Evolutionary conservation across 495 filamentous ascomycete genomes (phyloP).

Genomic region (Aspergillus nidulans): DNA sequence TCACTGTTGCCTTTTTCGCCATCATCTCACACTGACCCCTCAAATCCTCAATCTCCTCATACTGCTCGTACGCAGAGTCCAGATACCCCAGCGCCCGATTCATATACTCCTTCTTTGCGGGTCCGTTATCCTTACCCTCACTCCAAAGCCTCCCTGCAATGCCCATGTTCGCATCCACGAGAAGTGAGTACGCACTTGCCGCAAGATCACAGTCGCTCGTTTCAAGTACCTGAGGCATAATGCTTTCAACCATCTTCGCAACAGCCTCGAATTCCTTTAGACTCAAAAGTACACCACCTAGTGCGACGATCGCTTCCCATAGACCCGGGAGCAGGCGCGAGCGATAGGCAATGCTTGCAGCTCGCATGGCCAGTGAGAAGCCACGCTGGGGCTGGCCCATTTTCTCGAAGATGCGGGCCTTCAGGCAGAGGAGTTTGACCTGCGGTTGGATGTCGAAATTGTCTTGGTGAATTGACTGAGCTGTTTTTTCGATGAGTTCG

Average conservation of each 20-base stretch:
- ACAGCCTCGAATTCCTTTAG: slow-evolving; percentile 74
- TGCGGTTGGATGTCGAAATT: slow-evolving; percentile 71
- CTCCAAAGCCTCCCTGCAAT: slow-evolving; percentile 56
- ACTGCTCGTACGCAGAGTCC: slow-evolving; percentile 64
- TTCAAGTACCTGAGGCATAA: slow-evolving; percentile 81
- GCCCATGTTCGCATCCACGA: slow-evolving; percentile 82
- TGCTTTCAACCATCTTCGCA: slow-evolving; percentile 59
- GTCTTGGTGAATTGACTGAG: slow-evolving; percentile 60
- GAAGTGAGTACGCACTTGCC: slow-evolving; percentile 65
- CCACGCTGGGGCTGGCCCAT: slow-evolving; percentile 72
- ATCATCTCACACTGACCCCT: slow-evolving; percentile 75
- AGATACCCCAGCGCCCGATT: slow-evolving; percentile 62
- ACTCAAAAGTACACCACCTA: slow-evolving; percentile 65
- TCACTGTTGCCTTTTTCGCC: slow-evolving; percentile 79
- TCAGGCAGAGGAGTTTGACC: slow-evolving; percentile 69
- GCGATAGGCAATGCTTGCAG: slow-evolving; percentile 70
- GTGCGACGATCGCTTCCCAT: slow-evolving; percentile 69
- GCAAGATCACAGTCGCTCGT: slow-evolving; percentile 60
- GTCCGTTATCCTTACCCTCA: slow-evolving; percentile 20
- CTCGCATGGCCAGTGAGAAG: slow-evolving; percentile 77
- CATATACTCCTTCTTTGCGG: slow-evolving; percentile 52
- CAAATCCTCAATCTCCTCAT: slow-evolving; percentile 68
- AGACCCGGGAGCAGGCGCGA: slow-evolving; percentile 66
- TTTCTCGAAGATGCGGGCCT: slow-evolving; percentile 67
- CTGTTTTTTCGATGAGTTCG: slow-evolving; percentile 59